Percentiles rank a stretch among this genome's conserved stretches.
Conservation (phyloP, 1,284 basidiomycete species). For the Moniliella sp. region DNA sequence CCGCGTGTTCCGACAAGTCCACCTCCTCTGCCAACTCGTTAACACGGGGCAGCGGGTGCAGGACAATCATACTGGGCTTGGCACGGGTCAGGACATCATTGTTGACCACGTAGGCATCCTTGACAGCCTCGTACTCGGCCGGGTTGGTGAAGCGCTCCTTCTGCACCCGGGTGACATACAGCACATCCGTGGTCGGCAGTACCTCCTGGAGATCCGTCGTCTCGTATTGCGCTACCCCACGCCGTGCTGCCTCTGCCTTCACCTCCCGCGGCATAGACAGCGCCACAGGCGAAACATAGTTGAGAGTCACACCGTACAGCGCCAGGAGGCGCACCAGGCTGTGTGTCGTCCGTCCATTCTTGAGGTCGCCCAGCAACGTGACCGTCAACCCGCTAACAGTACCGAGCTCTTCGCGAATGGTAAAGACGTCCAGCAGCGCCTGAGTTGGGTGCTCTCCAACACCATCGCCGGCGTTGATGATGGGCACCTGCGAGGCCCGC, state of each 20-base stretch:
- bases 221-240: conserved; percentile 47
- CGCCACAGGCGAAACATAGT: conserved; percentile 80
- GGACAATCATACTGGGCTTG: conserved; percentile 88
- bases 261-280: conserved; percentile 76
- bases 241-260: conserved; percentile 44
- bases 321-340: conserved; percentile 76
- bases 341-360: conserved; percentile 94
- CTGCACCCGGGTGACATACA: conserved; percentile 89
- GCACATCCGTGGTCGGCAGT: conserved; percentile 73
- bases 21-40: conserved; percentile 97
- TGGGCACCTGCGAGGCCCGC: conserved; percentile 79
- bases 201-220: conserved; percentile 73
- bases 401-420: conserved; percentile 89
- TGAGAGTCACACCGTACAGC: conserved; percentile 63
- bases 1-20: conserved; percentile 88
- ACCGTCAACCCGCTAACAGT: conserved; percentile 90
- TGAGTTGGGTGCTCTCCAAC: conserved; percentile 94
- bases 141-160: conserved; percentile 72
- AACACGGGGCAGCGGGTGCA: conserved; percentile 85
- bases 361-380: conserved; percentile 76
- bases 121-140: conserved; percentile 69
- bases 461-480: conserved; percentile 91
- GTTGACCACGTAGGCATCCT: conserved; percentile 78
- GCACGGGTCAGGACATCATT: conserved; percentile 73
- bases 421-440: conserved; percentile 60